These are phyloP conservation scores for Setaria viridis DNA, from an alignment of 202 grass and related monocot genomes.

Conservation along the genomic window DNA sequence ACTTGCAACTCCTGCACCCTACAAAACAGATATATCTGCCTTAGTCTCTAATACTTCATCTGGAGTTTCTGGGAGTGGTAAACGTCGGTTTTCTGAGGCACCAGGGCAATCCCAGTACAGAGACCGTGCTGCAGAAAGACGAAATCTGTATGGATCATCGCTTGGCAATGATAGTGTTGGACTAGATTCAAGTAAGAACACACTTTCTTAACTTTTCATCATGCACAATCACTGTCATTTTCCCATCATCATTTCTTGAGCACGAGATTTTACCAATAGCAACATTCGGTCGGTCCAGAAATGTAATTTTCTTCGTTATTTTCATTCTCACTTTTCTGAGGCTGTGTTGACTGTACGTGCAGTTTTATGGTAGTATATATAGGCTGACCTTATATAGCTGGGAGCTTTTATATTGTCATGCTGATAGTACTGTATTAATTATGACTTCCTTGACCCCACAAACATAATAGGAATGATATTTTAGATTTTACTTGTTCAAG, in stretches of 20 bases:
- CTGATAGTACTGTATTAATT: constrained; percentile 10
- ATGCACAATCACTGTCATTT: constrained; percentile 13
- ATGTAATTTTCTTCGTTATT: background rate
- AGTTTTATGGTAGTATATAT: constrained; percentile 5
- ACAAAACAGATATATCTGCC: constrained; percentile 84
- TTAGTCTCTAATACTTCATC: constrained; percentile 63
- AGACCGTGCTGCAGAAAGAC: constrained; percentile 98
- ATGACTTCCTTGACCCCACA: constrained; percentile 30
- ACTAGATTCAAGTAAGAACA: constrained; percentile 81
- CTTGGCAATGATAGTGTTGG: constrained; percentile 51
- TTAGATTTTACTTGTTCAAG: constrained; percentile 35
- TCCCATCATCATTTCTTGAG: constrained; percentile 7
- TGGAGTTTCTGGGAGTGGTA: constrained; percentile 68
- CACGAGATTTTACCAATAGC: background rate
- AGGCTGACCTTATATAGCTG: constrained; percentile 7
- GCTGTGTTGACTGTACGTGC: background rate
- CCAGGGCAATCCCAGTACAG: constrained; percentile 85
- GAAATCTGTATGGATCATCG: constrained; percentile 80
- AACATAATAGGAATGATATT: constrained; percentile 44
- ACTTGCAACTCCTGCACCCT: constrained; percentile 52
- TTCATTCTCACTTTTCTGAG: constrained; percentile 6
- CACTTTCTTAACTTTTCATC: constrained; percentile 23
- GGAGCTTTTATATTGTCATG: constrained; percentile 2
- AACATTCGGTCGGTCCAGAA: background rate
- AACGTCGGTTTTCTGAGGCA: constrained; percentile 92